Evolutionary conservation across 1,284 basidiomycete genomes (phyloP).

Genomic region (Moniliella sp.): DNA sequence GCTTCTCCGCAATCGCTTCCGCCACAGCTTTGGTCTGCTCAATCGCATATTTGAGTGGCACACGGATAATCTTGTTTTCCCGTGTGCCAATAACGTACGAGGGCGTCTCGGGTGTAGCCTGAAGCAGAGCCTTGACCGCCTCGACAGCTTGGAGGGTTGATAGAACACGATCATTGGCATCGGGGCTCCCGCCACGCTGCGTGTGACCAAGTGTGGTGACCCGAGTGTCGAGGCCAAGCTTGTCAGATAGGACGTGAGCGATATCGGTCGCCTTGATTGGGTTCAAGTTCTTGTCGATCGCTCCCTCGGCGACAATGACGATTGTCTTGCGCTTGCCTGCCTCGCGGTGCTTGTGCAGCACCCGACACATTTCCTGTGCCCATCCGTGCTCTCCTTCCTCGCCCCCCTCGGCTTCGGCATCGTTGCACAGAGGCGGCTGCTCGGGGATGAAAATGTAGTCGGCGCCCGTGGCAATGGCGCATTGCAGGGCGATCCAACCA

Average conservation of each 20-base stretch:
- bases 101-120: constrained; percentile 66
- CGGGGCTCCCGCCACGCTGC: constrained; percentile 77
- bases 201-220: constrained; percentile 97
- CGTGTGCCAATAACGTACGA: constrained; percentile 91
- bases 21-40: constrained; percentile 62
- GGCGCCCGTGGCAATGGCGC: constrained; percentile 76
- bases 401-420: constrained; percentile 85
- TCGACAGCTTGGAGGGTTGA: constrained; percentile 85
- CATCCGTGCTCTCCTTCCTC: too few relatives aligned
- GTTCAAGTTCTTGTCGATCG: constrained; percentile 62
- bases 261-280: constrained; percentile 76
- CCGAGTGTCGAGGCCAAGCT: constrained; percentile 74
- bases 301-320: constrained; percentile 90
- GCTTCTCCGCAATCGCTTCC: constrained; percentile 55
- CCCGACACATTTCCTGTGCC: too few relatives aligned
- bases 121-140: constrained; percentile 72
- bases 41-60: constrained; percentile 79
- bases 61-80: constrained; percentile 81
- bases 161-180: constrained; percentile 73
- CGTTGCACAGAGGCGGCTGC: constrained; percentile 45
- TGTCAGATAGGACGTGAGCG: constrained; percentile 64
- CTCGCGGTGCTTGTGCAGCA: constrained; percentile 66
- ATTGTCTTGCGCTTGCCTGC: constrained; percentile 92
- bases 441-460: constrained; percentile 97
- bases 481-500: constrained; percentile 84